Percentiles rank a stretch among this genome's conserved stretches.
phyloP scores from a whole-genome alignment of 2,329 filamentous ascomycete genomes.

The Phialophora verrucosa region DNA sequence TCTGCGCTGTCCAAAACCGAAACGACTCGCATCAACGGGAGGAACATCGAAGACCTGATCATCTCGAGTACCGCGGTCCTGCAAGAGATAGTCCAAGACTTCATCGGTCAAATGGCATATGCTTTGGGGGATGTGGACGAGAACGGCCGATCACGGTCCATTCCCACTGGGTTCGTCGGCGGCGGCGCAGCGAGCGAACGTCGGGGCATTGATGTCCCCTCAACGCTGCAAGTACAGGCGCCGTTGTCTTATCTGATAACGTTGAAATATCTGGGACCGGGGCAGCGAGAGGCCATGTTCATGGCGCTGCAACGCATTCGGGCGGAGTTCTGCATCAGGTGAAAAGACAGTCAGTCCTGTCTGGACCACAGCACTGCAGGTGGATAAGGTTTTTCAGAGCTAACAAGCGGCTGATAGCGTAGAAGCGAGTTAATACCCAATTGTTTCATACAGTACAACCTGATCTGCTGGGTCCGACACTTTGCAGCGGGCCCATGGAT shows the following conservation, averaged over 20 bases:
- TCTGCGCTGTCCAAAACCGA: not conserved
- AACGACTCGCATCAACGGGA: not conserved
- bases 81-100: slow-evolving; percentile 28
- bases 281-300: slow-evolving; percentile 30
- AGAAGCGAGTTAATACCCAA: not conserved
- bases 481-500: not conserved
- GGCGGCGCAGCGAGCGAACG: slow-evolving; percentile 20
- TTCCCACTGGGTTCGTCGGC: slow-evolving; percentile 19
- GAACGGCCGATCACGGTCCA: slow-evolving; percentile 12
- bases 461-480: not conserved
- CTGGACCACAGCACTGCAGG: not conserved
- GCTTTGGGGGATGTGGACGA: slow-evolving; percentile 31
- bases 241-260: slow-evolving; percentile 26
- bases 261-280: slow-evolving; percentile 25
- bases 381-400: not conserved
- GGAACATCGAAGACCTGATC: slow-evolving; percentile 8
- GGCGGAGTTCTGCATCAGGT: slow-evolving; percentile 27
- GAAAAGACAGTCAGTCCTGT: slow-evolving; percentile 3
- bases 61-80: slow-evolving; percentile 18
- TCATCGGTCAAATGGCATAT: slow-evolving; percentile 26
- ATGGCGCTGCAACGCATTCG: slow-evolving; percentile 29
- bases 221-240: slow-evolving; percentile 26
- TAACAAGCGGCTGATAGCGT: not conserved
- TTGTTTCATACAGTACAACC: not conserved
- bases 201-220: slow-evolving; percentile 27